Conservation (phyloP, 768 basidiomycete species). For the Tephrocybe sp. region DNA sequence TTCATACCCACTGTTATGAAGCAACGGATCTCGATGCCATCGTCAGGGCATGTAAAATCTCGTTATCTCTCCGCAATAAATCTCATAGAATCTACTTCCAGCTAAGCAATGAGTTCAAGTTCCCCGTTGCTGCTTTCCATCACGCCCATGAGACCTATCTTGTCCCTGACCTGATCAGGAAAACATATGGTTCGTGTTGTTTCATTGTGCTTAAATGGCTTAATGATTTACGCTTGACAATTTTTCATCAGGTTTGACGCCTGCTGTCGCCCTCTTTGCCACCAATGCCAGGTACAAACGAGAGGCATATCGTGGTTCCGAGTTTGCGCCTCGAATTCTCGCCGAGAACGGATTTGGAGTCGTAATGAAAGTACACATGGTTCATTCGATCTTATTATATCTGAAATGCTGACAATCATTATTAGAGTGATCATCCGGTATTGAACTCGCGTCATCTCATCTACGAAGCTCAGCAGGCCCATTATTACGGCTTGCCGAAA, state of each 20-base stretch:
- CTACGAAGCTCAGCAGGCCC: conserved; percentile 82
- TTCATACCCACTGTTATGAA: conserved; percentile 55
- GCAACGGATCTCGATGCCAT: conserved; percentile 70
- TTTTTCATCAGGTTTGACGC: conserved; percentile 49
- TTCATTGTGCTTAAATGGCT: background rate
- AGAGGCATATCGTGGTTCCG: conserved; percentile 78
- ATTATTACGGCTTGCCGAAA: conserved; percentile 72
- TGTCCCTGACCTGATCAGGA: conserved; percentile 72
- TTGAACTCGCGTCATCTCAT: conserved; percentile 73
- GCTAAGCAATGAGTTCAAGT: conserved; percentile 83
- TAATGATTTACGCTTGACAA: background rate
- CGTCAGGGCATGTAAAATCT: conserved; percentile 50
- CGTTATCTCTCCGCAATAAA: background rate
- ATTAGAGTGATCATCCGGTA: conserved; percentile 64
- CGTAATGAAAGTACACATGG: conserved; percentile 62
- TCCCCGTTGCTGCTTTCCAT: conserved; percentile 74
- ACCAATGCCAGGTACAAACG: conserved; percentile 61
- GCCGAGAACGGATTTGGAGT: conserved; percentile 66
- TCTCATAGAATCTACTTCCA: conserved; percentile 32
- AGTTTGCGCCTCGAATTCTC: conserved; percentile 76
- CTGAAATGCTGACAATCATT: background rate
- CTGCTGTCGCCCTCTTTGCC: conserved; percentile 76
- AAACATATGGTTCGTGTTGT: conserved; percentile 53
- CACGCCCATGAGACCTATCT: conserved; percentile 81
- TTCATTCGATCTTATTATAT: background rate